Conservation (phyloP, 2,329 filamentous ascomycete species). For the Aspergillus novofumigatus region DNA sequence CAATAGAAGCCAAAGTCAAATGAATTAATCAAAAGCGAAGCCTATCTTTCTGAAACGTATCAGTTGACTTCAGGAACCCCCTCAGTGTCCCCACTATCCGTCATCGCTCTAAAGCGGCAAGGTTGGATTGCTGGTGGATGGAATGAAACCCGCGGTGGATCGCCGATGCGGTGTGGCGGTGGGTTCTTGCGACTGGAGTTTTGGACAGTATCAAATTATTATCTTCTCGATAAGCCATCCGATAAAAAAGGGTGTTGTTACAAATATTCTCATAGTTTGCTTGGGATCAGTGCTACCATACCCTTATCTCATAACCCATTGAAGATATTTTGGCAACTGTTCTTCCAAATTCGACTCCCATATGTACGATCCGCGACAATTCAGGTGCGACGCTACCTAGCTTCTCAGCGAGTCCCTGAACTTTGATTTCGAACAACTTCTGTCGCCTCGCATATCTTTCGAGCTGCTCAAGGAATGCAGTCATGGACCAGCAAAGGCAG, state of each 20-base stretch:
- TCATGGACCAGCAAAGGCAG: slow-evolving; percentile 32
- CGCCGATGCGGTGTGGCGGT: slow-evolving; percentile 5
- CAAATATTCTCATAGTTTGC: neutral
- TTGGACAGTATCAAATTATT: too few species aligned
- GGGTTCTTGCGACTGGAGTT: neutral
- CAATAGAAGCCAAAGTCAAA: neutral
- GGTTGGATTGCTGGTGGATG: neutral
- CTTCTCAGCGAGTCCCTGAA: neutral
- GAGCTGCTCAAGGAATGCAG: slow-evolving; percentile 34
- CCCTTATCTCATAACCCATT: neutral
- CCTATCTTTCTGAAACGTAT: slow-evolving; percentile 23
- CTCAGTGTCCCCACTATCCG: slow-evolving; percentile 14
- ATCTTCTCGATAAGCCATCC: neutral
- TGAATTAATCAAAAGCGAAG: slow-evolving; percentile 1
- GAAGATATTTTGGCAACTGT: neutral
- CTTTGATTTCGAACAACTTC: neutral
- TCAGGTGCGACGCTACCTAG: neutral
- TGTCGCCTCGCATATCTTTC: neutral
- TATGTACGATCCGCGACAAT: neutral
- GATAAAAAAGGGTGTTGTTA: neutral
- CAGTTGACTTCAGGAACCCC: slow-evolving; percentile 9
- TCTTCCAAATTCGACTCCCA: neutral
- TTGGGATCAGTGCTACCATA: neutral
- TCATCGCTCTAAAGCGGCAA: slow-evolving; percentile 1
- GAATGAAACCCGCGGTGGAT: slow-evolving; percentile 4